Conservation (phyloP, 2,329 filamentous ascomycete genomes). For the Malbranchea zuffiana region DNA sequence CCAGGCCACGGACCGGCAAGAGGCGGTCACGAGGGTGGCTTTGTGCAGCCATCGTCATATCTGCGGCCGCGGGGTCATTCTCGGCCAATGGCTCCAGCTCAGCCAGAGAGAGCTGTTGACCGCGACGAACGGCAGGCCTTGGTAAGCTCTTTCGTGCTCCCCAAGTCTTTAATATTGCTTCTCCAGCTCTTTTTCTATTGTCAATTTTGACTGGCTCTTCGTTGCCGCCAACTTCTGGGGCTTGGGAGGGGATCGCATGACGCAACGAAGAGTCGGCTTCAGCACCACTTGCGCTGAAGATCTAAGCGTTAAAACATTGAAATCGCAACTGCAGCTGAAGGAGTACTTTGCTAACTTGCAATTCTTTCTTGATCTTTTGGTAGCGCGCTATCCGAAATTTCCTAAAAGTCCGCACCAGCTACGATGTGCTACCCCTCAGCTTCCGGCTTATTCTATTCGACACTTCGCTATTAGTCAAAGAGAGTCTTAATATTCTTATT, state of each 20-base stretch:
- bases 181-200: slow-evolving; percentile 7
- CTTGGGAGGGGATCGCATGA: too few species aligned
- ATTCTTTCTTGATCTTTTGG: too few species aligned
- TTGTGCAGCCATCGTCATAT: slow-evolving; percentile 40
- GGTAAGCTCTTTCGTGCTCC: slow-evolving; percentile 26
- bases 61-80: slow-evolving; percentile 32
- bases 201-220: slow-evolving; percentile 1
- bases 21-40: slow-evolving; percentile 35
- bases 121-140: slow-evolving; percentile 40
- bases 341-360: too few species aligned
- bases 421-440: slow-evolving; percentile 91
- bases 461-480: slow-evolving; percentile 88
- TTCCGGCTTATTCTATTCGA: slow-evolving; percentile 95
- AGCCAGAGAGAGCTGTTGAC: slow-evolving; percentile 38
- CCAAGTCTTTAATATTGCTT: slow-evolving; percentile 8
- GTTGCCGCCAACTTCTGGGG: too few species aligned
- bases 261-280: too few species aligned
- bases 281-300: too few species aligned
- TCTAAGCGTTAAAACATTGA: too few species aligned
- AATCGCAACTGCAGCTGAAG: too few species aligned
- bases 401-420: slow-evolving; percentile 89
- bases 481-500: slow-evolving; percentile 87
- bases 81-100: slow-evolving; percentile 32
- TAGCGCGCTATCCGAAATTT: slow-evolving; percentile 90
- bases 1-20: slow-evolving; percentile 12